Base-by-base conservation (phyloP, 2,329 filamentous ascomycete genomes). In the Alternaria tenuissima region DNA sequence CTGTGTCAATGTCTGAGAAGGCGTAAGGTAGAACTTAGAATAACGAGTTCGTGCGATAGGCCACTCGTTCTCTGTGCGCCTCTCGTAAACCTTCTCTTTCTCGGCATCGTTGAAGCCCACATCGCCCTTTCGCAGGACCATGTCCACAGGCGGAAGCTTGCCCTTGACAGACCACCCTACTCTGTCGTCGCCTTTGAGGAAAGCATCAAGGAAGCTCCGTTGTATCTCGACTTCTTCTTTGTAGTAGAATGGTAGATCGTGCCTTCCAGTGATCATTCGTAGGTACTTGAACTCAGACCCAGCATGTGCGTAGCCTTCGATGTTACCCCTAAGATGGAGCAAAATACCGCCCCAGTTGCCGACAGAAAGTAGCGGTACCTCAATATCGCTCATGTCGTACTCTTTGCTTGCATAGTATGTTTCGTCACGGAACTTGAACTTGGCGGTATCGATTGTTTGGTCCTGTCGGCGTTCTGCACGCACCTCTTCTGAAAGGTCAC, bases 221-320 rank as follows among this genome's bases (percentile, higher is more conserved):
- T 92, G 90, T 0, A 92, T 67, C 61, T 89, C 87, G 0, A 90
- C 89, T 63, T 91, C 87, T 48, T 91, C 87, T 1, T 84, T 75
- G 71, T 91, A 91, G 77, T 91, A 92, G 73, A 92, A 91, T 0
- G 89, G 89, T 2, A 92, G 80, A 67, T 92, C 89, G 63, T 92
- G 89, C 0, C 90, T 83, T 2, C 90, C 89, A 0, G 86, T 88
- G 69, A 91, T 89, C 72, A 91, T 87, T 7, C 89, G 85, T 0
- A 92, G 81, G 65, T 89, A 92, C 73, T 92, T 92, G 62, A 88
- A 80, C 59, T 87, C 81, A 0, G 89, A 91, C 0, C 88, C 87
- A 0, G 89, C 89, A 48, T 87, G 82, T 1, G 79, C 79, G 57
- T 85, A 92, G 0, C 89, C 89, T 67, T 89, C 83, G 7, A 92